Percentiles rank a stretch among this genome's conserved stretches.
These are phyloP conservation scores for Tolypocladium amazonense DNA, from an alignment of 2,329 filamentous ascomycete species.

Conservation along the genomic window DNA sequence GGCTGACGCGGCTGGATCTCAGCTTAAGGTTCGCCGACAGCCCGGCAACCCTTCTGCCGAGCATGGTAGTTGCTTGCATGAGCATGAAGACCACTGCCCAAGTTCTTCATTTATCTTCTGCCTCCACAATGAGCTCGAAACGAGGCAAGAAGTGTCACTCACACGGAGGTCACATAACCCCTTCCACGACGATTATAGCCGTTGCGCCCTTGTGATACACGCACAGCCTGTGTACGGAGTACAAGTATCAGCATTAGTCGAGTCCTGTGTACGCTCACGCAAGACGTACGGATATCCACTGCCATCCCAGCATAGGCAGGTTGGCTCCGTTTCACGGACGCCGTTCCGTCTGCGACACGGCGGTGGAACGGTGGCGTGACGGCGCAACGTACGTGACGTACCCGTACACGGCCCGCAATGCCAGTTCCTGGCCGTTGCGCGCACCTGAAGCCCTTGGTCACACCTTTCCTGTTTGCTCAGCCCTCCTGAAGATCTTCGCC, in stretches of 20 bases:
- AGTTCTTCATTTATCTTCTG: background rate
- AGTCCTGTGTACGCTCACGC: background rate
- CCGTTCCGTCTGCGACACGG: background rate
- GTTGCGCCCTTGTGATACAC: background rate
- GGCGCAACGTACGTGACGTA: background rate
- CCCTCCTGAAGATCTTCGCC: background rate
- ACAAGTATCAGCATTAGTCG: background rate
- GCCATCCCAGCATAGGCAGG: background rate
- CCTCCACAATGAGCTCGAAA: background rate
- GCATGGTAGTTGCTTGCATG: background rate
- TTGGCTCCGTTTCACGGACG: background rate
- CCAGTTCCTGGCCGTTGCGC: background rate
- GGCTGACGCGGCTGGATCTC: background rate
- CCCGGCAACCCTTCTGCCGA: background rate
- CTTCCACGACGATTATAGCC: no score
- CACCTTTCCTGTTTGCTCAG: background rate
- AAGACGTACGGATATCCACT: background rate
- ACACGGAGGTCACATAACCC: background rate
- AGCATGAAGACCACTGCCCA: background rate
- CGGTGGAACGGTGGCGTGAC: background rate
- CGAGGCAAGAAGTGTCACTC: background rate
- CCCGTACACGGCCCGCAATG: background rate
- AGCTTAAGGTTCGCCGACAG: background rate
- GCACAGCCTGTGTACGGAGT: no score
- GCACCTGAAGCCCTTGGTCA: background rate